Base-by-base conservation (phyloP, 1,139 yeast species). In the Yamadazyma sp. region DNA sequence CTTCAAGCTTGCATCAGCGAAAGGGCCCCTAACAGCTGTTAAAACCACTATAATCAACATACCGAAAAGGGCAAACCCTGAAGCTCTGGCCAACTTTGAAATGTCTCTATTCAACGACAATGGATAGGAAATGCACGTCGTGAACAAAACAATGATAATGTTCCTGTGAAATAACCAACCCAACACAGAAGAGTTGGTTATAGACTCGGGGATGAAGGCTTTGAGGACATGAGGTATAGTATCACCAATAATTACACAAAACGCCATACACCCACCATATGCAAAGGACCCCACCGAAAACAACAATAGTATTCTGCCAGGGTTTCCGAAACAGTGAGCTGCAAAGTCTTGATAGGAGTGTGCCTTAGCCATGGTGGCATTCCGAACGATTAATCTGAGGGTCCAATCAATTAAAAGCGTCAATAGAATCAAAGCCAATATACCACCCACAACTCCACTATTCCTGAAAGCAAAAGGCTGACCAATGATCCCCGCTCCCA, bases 401-500 rank as follows among this genome's bases (percentile, higher is more conserved):
- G 97, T 90, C 95, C 97, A 90, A 61, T 90, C 97, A 5, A 89
- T 87, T 11, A 88, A 68, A 1, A 79, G 45, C 0, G 95, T 82
- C 39, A 90, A 62, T 0, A 76, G 51, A 0, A 80, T 51, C 59
- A 88, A 70, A 6, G 82, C 71, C 1, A 87, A 14, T 0, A 84
- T 59, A 3, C 96, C 96, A 0, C 94, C 89, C 0, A 82, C 47
- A 2, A 90, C 60, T 0, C 97, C 97, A 22, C 87, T 75, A 52
- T 88, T 86, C 38, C 76, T 70, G 51, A 90, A 80, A 0, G 97
- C 97, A 53, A 82, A 86, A 1, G 97, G 95, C 51, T 89, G 95
- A 1, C 97, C 96, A 31, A 90, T 88, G 36, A 92, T 87, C 2
- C 97, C 97, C 0, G 97, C 97, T 0, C 97, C 97, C 11, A 90